phyloP scores from a whole-genome alignment of 371 early-diverging fungal genomes.

The Apophysomyces ossiformis region DNA sequence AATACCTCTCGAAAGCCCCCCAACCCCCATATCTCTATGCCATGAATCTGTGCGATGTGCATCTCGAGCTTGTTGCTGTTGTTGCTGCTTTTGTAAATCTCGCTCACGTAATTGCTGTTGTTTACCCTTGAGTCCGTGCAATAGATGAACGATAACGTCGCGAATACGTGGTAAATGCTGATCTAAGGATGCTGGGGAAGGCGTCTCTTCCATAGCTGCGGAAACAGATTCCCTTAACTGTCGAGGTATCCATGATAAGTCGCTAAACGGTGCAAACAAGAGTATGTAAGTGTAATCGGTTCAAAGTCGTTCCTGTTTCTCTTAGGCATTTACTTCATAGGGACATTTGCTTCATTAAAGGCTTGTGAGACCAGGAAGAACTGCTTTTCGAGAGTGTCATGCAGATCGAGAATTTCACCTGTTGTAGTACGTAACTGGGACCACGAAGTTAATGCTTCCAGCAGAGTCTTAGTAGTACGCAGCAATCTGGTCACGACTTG shows the following conservation, averaged over 20 bases:
- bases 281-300: background rate
- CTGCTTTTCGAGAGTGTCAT: constrained; percentile 59
- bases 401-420: constrained; percentile 59
- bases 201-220: constrained; percentile 57
- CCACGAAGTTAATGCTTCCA: constrained; percentile 68
- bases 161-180: constrained; percentile 64
- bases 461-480: constrained; percentile 60
- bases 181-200: constrained; percentile 58
- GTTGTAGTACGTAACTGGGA: constrained; percentile 50
- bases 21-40: constrained; percentile 47
- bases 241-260: constrained; percentile 61
- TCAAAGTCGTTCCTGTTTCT: background rate
- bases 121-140: constrained; percentile 66
- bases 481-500: constrained; percentile 64
- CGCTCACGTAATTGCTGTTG: constrained; percentile 57
- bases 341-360: constrained; percentile 58
- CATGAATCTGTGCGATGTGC: constrained; percentile 29
- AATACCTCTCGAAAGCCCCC: constrained; percentile 38
- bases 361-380: constrained; percentile 60
- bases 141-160: constrained; percentile 64
- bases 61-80: constrained; percentile 17
- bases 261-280: constrained; percentile 32
- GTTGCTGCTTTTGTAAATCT: constrained; percentile 21
- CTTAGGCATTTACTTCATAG: constrained; percentile 51
- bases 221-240: constrained; percentile 60